phyloP scores from a whole-genome alignment of 2,329 filamentous ascomycete genomes.

The Fusarium newnesense region DNA sequence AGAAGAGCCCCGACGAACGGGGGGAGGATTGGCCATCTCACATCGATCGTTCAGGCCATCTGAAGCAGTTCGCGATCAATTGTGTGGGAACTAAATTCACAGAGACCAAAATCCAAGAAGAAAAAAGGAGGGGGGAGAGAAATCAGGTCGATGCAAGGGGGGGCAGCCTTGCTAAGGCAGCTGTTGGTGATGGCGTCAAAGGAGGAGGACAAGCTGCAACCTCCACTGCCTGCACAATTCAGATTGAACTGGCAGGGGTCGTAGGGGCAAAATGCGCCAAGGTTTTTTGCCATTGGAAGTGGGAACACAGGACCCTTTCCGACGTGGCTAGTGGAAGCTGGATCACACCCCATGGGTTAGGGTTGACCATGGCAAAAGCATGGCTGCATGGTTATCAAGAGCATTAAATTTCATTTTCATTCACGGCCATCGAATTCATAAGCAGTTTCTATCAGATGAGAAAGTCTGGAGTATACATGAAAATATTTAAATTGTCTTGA shows the following conservation, averaged over 20 bases:
- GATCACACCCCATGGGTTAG: constrained; percentile 32
- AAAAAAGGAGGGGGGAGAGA: background rate
- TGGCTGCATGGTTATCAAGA: background rate
- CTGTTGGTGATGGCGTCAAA: constrained; percentile 40
- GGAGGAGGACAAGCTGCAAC: constrained; percentile 21
- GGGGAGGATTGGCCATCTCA: constrained; percentile 43
- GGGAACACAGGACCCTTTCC: constrained; percentile 18
- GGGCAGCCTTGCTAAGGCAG: constrained; percentile 4
- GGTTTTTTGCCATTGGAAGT: constrained; percentile 15
- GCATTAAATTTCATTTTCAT: constrained; percentile 1
- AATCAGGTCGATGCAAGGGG: constrained; percentile 17
- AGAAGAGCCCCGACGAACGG: constrained; percentile 40
- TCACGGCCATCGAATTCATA: background rate
- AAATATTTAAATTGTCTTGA: background rate
- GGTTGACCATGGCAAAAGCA: constrained; percentile 17
- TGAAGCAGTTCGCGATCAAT: constrained; percentile 13
- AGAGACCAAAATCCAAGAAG: background rate
- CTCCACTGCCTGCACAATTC: background rate
- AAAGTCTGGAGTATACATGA: background rate
- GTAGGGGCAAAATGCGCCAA: constrained; percentile 18
- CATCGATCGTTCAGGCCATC: constrained; percentile 41
- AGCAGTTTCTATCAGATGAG: background rate
- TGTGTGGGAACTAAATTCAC: background rate
- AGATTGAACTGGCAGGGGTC: constrained; percentile 31
- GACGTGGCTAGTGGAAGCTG: constrained; percentile 26